phyloP scores from a whole-genome alignment of 257 asterid species.

The Ocimum tenuiflorum region DNA sequence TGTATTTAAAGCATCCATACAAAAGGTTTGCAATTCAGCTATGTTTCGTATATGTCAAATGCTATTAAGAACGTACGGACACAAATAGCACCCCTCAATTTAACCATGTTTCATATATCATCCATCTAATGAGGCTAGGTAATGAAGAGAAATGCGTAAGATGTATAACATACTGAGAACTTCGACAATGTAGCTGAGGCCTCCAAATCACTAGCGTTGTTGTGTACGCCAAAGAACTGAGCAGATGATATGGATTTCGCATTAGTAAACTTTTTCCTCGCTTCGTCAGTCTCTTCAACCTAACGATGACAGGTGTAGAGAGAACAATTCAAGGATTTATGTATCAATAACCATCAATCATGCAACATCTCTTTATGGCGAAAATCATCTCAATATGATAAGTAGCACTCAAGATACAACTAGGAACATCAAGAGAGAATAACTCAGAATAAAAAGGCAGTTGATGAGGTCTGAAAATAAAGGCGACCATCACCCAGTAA shows the following conservation, averaged over 20 bases:
- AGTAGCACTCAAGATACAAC: neutral
- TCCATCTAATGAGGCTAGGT: neutral
- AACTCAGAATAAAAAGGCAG: too few relatives aligned
- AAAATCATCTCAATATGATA: neutral
- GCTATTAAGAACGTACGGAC: neutral
- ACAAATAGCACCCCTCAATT: neutral
- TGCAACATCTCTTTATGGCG: too few relatives aligned
- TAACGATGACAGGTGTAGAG: constrained; percentile 24
- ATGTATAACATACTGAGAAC: constrained; percentile 58
- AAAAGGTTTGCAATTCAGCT: neutral
- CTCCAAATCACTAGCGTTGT: constrained; percentile 46
- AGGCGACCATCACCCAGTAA: neutral
- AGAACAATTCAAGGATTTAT: neutral
- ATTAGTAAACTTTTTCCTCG: constrained; percentile 90
- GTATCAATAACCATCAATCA: neutral
- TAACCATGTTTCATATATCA: too few relatives aligned
- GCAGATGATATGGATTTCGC: constrained; percentile 98
- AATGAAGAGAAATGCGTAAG: neutral
- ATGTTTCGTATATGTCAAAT: neutral
- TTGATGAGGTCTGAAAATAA: neutral
- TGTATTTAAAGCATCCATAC: neutral
- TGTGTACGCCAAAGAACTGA: constrained; percentile 74
- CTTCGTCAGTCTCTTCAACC: constrained; percentile 96
- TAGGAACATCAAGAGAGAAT: neutral
- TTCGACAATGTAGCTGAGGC: constrained; percentile 74